A percentile compares a stretch with the other conserved stretches of the same genome.
Conservation (phyloP, 805 yeast genomes). For the Starmerella sp. region DNA sequence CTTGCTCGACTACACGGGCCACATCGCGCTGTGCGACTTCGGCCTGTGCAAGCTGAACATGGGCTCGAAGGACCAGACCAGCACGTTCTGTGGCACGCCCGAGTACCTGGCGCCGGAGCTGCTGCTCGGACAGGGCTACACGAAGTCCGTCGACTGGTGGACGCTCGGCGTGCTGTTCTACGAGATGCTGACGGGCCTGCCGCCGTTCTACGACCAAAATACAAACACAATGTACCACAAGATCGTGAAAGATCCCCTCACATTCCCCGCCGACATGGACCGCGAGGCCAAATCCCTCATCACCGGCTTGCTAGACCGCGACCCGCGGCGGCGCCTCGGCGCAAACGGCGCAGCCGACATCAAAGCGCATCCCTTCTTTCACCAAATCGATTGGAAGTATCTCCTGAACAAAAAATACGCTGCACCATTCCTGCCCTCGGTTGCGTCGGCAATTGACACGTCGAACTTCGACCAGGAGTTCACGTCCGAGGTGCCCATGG, state of each 20-base stretch:
- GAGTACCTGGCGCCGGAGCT: conserved; percentile 95
- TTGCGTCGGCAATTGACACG: conserved; percentile 74
- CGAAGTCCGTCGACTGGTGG: conserved; percentile 98
- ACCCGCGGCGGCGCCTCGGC: conserved; percentile 71
- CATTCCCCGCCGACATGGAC: conserved; percentile 81
- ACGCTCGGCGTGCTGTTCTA: conserved; percentile 86
- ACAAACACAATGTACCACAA: conserved; percentile 87
- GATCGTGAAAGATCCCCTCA: conserved; percentile 76
- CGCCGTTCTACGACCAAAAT: conserved; percentile 94
- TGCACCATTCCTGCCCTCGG: conserved; percentile 93
- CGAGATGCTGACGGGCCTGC: conserved; percentile 94
- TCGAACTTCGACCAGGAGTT: conserved; percentile 82
- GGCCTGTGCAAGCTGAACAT: conserved; percentile 93
- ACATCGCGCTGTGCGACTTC: conserved; percentile 93
- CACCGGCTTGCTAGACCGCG: conserved; percentile 65
- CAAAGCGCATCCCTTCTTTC: conserved; percentile 73
- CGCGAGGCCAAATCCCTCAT: conserved; percentile 74
- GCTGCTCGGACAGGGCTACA: conserved; percentile 82
- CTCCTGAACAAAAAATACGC: conserved; percentile 74
- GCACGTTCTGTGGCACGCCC: conserved; percentile 96
- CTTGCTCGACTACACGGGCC: conserved; percentile 89
- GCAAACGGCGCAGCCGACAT: conserved; percentile 74
- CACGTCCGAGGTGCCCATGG: conserved; percentile 86
- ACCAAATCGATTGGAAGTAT: conserved; percentile 81
- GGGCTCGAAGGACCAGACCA: conserved; percentile 73